Evolutionary conservation across 1,139 yeast genomes (phyloP), one percentile per base, ranked within the genome.

Genomic region (Candida smagusa): DNA sequence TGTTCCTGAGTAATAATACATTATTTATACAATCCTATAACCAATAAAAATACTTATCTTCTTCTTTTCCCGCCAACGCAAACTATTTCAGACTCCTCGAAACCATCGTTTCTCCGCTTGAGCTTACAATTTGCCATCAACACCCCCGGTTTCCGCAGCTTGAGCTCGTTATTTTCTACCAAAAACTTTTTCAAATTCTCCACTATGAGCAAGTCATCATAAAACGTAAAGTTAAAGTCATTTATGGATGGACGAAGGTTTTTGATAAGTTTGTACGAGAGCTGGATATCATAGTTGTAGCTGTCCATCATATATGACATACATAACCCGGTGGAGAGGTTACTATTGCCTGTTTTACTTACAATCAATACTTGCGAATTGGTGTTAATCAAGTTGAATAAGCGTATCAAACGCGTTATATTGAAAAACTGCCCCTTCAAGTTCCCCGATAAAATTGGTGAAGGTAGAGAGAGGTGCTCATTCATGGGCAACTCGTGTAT

Each of bases 251-350:
- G 56, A 9, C 60, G 46, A 7, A 43, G 40, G 11, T 44, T 34
- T 36, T 45, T 40, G 25, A 52, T 30, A 28, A 50, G 46, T 30
- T 52, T 46, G 41, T 61, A 54, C 34, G 68, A 52, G 9, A 67
- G 59, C 22, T 49, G 55, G 27, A 65, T 50, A 45, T 68, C 63
- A 44, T 59, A 66, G 43, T 59, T 59, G 47, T 70, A 70, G 36
- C 54, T 54, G 49, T 71, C 75, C 74, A 70, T 71, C 43, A 70
- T 54, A 40, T 65, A 67, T 28, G 71, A 61, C 27, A 66, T 58
- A 12, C 63, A 49, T 40, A 70, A 51, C 6, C 68, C 65, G 2
- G 70, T 64, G 29, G 69, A 58, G 30, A 65, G 52, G 35, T 49
- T 56, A 26, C 42, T 41, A 31, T 56, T 53, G 3, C 64, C 59